Base-by-base conservation (phyloP, 2,329 filamentous ascomycete genomes). In the Sclerotinia trifoliorum region DNA sequence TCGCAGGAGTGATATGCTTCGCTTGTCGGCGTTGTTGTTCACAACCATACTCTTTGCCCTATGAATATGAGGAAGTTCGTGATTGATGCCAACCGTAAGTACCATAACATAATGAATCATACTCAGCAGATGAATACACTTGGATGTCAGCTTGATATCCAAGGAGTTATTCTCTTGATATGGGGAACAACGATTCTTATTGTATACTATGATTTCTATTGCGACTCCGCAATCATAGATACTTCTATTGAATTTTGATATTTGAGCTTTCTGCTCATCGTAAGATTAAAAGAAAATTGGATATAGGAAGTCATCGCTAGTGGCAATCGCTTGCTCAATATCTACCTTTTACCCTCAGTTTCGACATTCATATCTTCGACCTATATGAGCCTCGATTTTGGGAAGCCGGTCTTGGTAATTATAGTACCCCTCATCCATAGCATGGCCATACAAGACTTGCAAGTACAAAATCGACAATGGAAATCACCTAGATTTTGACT, bases 151-250 rank as follows among this genome's bases (percentile, higher is more conserved):
- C 77, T 88, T 39, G 87, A 90, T 74, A 86, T 88, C 71, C 81
- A 87, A 55, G 86, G 86, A 10, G 85, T 89, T 55, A 81, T 89
- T 2, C 79, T 85, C 8, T 76, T 89, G 69, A 89, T 89, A 77
- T 89, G 86, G 85, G 83, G 84, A 5, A 83, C 83, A 68, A 87
- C 85, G 58, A 79, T 88, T 8, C 86, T 87, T 5, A 82, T 85
- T 1, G 78, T 88, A n/a, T 85, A 84, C 73, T 86, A 86, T 74
- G 81, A 79, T 21, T 65, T 68, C 49, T 68, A 4, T 86, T 87
- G 60, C 57, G 58, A 69, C 39, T 51, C 58, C 21, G 55, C 58
- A 57, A 57, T 29, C 10, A 64, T 32, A 55, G 24, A 15, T 63
- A 57, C 24, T 66, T 29, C 21, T 64, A 58, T 39, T 58, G 58